phyloP scores from a whole-genome alignment of 1,284 basidiomycete genomes.

The Spongispora temasekensis region DNA sequence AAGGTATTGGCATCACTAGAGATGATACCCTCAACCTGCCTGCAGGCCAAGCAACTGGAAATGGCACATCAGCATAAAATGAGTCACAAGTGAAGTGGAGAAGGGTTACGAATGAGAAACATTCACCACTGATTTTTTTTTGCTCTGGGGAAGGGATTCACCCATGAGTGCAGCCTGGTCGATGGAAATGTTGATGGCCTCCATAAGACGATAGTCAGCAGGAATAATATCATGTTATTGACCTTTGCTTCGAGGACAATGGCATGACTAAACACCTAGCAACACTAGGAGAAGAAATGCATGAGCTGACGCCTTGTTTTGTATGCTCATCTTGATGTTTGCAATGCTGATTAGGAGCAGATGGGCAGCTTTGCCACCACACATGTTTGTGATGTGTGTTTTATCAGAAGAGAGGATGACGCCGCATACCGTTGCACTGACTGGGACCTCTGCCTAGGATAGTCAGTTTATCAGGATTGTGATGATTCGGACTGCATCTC shows the following conservation, averaged over 20 bases:
- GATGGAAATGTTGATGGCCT: constrained; percentile 94
- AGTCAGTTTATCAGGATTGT: neutral
- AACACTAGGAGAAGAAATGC: constrained; percentile 32
- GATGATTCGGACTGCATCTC: neutral
- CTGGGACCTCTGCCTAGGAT: neutral
- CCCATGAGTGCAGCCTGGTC: constrained; percentile 97
- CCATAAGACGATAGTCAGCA: constrained; percentile 92
- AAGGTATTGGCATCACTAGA: constrained; percentile 92
- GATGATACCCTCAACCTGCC: constrained; percentile 96
- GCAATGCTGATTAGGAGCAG: constrained; percentile 37
- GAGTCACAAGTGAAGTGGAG: neutral
- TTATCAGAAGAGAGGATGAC: constrained; percentile 33
- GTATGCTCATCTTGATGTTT: constrained; percentile 34
- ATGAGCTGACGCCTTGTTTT: no score
- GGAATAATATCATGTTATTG: constrained; percentile 96
- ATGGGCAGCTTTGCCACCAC: constrained; percentile 21
- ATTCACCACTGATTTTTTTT: constrained; percentile 93
- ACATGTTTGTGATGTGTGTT: constrained; percentile 21
- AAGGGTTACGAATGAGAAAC: constrained; percentile 78
- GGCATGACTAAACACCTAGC: no score
- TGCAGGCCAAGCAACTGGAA: constrained; percentile 91
- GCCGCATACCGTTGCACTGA: neutral
- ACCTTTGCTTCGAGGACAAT: no score
- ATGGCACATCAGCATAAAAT: constrained; percentile 9
- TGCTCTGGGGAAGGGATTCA: constrained; percentile 89